A percentile compares a stretch with the other conserved stretches of the same genome.
Evolutionary conservation across 2,329 filamentous ascomycete genomes (phyloP).

Genomic region (Fusarium oligoseptatum): DNA sequence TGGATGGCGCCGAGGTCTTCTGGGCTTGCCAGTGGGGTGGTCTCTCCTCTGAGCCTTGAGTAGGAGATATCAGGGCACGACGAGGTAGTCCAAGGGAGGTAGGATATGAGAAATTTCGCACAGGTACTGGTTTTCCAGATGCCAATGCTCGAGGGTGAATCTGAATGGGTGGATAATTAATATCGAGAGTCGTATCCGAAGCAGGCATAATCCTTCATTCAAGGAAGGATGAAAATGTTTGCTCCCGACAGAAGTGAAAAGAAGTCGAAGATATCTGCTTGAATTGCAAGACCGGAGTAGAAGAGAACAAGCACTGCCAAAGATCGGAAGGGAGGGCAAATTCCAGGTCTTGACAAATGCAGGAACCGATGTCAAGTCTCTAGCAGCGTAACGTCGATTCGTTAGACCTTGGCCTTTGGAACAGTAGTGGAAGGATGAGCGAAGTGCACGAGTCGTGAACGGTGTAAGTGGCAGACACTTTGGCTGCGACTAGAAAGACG

Average conservation of each 20-base stretch:
- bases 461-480: slow-evolving; percentile 20
- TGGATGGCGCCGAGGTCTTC: not conserved
- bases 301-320: not conserved
- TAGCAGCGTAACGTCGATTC: slow-evolving; percentile 16
- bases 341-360: slow-evolving; percentile 16
- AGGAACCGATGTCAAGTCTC: slow-evolving; percentile 21
- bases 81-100: slow-evolving; percentile 22
- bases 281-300: not conserved
- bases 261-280: not conserved
- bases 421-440: slow-evolving; percentile 18
- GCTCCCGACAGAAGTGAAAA: not conserved
- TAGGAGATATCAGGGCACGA: not conserved
- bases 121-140: not conserved
- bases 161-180: slow-evolving; percentile 17
- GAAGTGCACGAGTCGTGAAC: slow-evolving; percentile 34
- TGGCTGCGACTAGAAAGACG: slow-evolving; percentile 23
- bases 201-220: slow-evolving; percentile 26
- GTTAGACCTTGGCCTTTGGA: slow-evolving; percentile 19
- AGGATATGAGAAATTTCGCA: slow-evolving; percentile 45
- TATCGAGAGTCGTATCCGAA: slow-evolving; percentile 12
- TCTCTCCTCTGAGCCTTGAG: not conserved
- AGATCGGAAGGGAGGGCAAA: not conserved
- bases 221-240: not conserved
- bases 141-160: not conserved
- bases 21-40: not conserved